Conservation (phyloP, 2,329 filamentous ascomycete species). For the Ophiocordyceps camponoti-rufipedis region DNA sequence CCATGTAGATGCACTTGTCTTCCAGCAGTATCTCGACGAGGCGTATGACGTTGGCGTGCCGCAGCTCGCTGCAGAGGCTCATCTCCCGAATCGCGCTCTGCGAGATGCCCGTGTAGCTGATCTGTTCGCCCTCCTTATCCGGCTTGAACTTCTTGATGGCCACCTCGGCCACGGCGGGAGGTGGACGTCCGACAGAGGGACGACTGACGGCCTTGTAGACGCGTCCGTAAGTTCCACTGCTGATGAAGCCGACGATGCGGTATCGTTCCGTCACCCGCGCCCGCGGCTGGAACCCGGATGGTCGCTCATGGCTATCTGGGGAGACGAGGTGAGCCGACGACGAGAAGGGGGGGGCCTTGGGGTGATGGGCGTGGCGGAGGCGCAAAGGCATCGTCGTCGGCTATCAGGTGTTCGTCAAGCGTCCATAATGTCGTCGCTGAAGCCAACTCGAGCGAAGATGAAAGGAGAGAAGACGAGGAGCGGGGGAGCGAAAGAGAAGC, state of each 20-base stretch:
- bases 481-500: neutral
- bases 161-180: constrained; percentile 26
- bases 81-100: constrained; percentile 96
- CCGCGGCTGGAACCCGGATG: constrained; percentile 49
- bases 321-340: constrained; percentile 15
- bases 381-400: constrained; percentile 14
- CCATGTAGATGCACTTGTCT: constrained; percentile 98
- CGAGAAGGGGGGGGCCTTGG: constrained; percentile 3
- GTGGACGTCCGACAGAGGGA: neutral
- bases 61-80: constrained; percentile 85
- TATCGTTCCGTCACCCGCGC: constrained; percentile 84
- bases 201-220: constrained; percentile 88
- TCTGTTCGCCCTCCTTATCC: constrained; percentile 88
- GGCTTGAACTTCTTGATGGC: constrained; percentile 99
- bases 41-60: constrained; percentile 75
- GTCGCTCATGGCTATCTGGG: constrained; percentile 35
- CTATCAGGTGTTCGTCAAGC: neutral
- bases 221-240: constrained; percentile 90
- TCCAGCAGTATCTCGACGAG: constrained; percentile 92
- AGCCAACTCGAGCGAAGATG: neutral
- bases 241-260: constrained; percentile 95
- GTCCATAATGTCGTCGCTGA: neutral
- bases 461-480: neutral
- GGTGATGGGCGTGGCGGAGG: constrained; percentile 10
- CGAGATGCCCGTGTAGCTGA: constrained; percentile 93